Base-by-base conservation (phyloP, 129 eudicot genomes). In the Arctium minus region DNA sequence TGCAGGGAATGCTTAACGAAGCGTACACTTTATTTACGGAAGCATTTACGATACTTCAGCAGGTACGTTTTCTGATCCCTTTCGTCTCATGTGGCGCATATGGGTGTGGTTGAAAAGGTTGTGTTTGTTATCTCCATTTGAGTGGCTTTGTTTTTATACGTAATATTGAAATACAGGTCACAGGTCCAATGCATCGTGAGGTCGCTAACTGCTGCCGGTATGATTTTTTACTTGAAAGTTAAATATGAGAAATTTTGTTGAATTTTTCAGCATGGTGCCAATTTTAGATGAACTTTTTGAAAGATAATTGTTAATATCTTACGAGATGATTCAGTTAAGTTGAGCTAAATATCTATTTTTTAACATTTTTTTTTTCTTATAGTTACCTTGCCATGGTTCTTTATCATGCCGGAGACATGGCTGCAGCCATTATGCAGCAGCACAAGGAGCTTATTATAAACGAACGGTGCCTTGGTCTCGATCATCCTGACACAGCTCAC, bases 161-260 rank as follows among this genome's bases (percentile, higher is more conserved):
- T 37, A 39, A 31, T 13, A n/a, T 64, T 80, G 72, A 56, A 53
- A 74, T 86, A 78, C 92, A 96, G 99, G 99, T 96, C 80, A 96
- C 99, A 37, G 99, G 99, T 84, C 99, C 99, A 48, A 96, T 96
- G 98, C 99, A 96, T 83, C 93, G 98, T 78, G 99, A 96, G 87
- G 99, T 96, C 70, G 99, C 98, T 37, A 96, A 90, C 82, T 96
- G 99, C 80, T 96, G 98, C 81, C 97, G 99, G 99, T 96, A 84
- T 64, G 85, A 7, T 74, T 83, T 22, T 13, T 17, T 32, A 53
- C 79, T 72, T 38, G 9, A 17, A 62, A 12, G 8, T 60, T 60
- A 13, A 4, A n/a, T 5, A n/a, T 38, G 18, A 22, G 72, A 30
- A 46, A 77, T 36, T 12, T 37, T 53, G 64, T 72, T 32, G 6